Evolutionary conservation across 2,329 filamentous ascomycete species (phyloP).

Genomic region (Aspergillus terreus): DNA sequence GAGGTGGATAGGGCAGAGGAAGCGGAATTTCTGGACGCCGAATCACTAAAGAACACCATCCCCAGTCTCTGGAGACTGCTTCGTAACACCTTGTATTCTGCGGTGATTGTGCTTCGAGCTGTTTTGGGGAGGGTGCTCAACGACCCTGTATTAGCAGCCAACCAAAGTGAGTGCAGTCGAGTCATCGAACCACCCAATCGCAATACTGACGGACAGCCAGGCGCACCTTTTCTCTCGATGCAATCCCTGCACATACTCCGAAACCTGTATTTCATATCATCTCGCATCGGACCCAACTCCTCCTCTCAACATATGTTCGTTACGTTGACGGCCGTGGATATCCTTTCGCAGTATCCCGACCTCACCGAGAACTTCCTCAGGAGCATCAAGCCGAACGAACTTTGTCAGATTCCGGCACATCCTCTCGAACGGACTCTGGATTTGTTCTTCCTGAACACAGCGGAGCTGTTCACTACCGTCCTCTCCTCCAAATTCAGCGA

Average conservation of each 20-base stretch:
- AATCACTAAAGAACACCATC: conserved; percentile 64
- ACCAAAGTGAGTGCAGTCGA: conserved; percentile 42
- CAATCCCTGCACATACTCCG: conserved; percentile 71
- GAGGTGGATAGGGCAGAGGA: conserved; percentile 69
- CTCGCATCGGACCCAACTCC: conserved; percentile 64
- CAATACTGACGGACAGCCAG: conserved; percentile 21
- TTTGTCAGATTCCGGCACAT: conserved; percentile 57
- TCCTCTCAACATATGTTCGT: conserved; percentile 86
- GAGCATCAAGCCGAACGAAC: conserved; percentile 55
- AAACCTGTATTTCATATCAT: conserved; percentile 77
- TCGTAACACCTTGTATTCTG: conserved; percentile 70
- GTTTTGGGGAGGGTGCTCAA: conserved; percentile 64
- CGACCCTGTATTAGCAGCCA: conserved; percentile 52
- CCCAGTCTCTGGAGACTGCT: conserved; percentile 72
- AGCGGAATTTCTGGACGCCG: conserved; percentile 56
- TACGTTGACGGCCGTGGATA: conserved; percentile 77
- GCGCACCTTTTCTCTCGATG: conserved; percentile 63
- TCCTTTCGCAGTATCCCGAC: conserved; percentile 66
- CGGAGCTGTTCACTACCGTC: conserved; percentile 74
- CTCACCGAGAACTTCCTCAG: conserved; percentile 65
- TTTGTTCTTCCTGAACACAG: conserved; percentile 81
- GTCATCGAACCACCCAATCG: neutral
- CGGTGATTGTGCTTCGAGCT: conserved; percentile 70
- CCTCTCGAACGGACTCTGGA: conserved; percentile 71
- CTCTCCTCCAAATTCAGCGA: conserved; percentile 67